phyloP scores from a whole-genome alignment of 2,329 filamentous ascomycete species.

The Claviceps sorghi region DNA sequence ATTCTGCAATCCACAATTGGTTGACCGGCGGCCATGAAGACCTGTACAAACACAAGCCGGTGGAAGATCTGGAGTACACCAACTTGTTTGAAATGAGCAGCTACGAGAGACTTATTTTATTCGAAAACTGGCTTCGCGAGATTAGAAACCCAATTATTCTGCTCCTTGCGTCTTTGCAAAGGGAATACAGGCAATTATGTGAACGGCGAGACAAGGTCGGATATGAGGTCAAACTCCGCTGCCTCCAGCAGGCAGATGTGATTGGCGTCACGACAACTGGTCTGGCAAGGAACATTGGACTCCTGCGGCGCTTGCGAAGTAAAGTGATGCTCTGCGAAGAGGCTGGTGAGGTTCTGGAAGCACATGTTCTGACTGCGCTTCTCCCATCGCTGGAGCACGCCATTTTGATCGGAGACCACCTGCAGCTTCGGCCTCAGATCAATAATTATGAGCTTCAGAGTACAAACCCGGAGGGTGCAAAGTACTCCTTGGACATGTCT shows the following conservation, averaged over 20 bases:
- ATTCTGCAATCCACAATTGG: not conserved
- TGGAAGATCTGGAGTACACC: not conserved
- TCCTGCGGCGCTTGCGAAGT: slow-evolving; percentile 32
- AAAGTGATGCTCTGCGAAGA: slow-evolving; percentile 54
- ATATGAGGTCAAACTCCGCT: not conserved
- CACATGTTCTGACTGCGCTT: slow-evolving; percentile 44
- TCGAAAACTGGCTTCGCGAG: not conserved
- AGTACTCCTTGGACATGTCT: slow-evolving; percentile 42
- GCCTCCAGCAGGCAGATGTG: slow-evolving; percentile 26
- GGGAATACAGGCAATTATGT: not conserved
- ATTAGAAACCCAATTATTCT: not conserved
- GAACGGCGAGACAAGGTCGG: not conserved
- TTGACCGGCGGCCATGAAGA: not conserved
- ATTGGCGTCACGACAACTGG: slow-evolving; percentile 48
- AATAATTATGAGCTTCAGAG: slow-evolving; percentile 39
- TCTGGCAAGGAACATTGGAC: slow-evolving; percentile 33
- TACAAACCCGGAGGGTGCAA: slow-evolving; percentile 29
- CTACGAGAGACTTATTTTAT: not conserved
- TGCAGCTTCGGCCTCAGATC: slow-evolving; percentile 45
- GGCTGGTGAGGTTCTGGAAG: slow-evolving; percentile 53
- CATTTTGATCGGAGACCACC: slow-evolving; percentile 50
- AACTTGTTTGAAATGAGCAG: not conserved
- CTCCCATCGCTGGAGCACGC: slow-evolving; percentile 45
- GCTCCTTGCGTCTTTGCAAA: not conserved
- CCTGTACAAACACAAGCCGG: not conserved